A percentile compares a stretch with the other conserved stretches of the same genome.
Evolutionary conservation across 2,329 filamentous ascomycete genomes (phyloP).

Genomic region (Ceratocystis eucalypticola): DNA sequence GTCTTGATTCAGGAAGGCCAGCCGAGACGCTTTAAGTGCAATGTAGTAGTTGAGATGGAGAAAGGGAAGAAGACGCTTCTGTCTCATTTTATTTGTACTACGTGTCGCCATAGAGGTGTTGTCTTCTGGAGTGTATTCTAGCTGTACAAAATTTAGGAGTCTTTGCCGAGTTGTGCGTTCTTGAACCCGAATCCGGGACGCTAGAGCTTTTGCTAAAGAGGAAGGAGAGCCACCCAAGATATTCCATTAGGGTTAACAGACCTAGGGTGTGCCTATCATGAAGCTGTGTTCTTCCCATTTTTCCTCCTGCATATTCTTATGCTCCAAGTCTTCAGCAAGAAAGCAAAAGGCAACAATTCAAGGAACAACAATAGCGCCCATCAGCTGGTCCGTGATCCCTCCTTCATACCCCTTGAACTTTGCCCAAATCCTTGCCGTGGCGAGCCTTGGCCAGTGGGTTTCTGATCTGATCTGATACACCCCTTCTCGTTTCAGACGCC

Average conservation of each 20-base stretch:
- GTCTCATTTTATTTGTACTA: neutral
- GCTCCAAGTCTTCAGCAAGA: neutral
- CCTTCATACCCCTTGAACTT: neutral
- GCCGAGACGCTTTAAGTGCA: neutral
- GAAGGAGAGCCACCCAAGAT: too few relatives aligned
- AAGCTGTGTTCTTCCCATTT: too few relatives aligned
- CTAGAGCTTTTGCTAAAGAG: too few relatives aligned
- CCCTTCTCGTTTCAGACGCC: conserved; percentile 3
- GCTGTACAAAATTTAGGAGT: too few relatives aligned
- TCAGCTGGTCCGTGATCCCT: neutral
- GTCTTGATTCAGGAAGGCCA: neutral
- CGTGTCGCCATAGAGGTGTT: neutral
- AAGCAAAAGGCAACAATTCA: neutral
- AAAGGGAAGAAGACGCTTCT: neutral
- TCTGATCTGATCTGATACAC: conserved; percentile 5
- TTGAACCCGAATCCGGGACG: too few relatives aligned
- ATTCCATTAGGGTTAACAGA: too few relatives aligned
- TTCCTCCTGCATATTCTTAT: too few relatives aligned
- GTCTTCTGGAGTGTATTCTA: neutral
- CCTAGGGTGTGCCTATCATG: too few relatives aligned
- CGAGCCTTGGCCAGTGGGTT: neutral
- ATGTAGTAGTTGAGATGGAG: neutral
- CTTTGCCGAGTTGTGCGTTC: too few relatives aligned
- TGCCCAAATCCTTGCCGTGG: neutral
- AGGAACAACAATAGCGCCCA: too few relatives aligned